Percentiles rank a stretch among this genome's conserved stretches.
phyloP scores from a whole-genome alignment of 176 grass and related monocot species.

The barley (Hordeum vulgare) region DNA sequence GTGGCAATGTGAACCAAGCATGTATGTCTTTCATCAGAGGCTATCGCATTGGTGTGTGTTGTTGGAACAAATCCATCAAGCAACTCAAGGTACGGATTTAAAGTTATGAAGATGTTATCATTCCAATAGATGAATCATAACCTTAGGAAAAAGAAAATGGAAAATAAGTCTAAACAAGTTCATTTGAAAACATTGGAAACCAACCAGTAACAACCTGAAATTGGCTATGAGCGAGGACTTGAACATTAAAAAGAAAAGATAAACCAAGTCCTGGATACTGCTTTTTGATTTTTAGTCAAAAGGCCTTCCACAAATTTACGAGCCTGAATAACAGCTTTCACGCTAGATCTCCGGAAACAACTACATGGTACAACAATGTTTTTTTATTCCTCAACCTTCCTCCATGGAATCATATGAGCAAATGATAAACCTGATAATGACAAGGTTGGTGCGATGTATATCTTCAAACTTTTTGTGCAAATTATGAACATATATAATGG shows the following conservation, averaged over 20 bases:
- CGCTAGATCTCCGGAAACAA: background rate
- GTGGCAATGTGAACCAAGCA: background rate
- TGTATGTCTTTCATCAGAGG: background rate
- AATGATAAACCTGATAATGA: too few species aligned
- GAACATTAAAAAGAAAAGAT: background rate
- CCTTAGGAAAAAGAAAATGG: background rate
- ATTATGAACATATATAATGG: background rate
- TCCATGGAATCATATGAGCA: too few species aligned
- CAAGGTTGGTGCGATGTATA: background rate
- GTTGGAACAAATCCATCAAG: background rate
- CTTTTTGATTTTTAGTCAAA: background rate
- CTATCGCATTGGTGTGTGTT: background rate
- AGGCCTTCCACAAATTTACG: background rate
- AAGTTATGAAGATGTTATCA: background rate
- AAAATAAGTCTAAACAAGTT: background rate
- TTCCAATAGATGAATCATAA: constrained; percentile 6
- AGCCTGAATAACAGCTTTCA: background rate
- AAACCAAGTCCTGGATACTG: background rate
- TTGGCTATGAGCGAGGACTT: background rate
- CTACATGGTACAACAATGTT: background rate
- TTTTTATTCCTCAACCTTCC: background rate
- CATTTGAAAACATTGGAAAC: background rate
- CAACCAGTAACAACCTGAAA: background rate
- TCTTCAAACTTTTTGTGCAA: background rate
- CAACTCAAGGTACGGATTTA: background rate